Evolutionary conservation across 164 flowering plant genomes (phyloP).

Genomic region (Euptelea pleiosperma): DNA sequence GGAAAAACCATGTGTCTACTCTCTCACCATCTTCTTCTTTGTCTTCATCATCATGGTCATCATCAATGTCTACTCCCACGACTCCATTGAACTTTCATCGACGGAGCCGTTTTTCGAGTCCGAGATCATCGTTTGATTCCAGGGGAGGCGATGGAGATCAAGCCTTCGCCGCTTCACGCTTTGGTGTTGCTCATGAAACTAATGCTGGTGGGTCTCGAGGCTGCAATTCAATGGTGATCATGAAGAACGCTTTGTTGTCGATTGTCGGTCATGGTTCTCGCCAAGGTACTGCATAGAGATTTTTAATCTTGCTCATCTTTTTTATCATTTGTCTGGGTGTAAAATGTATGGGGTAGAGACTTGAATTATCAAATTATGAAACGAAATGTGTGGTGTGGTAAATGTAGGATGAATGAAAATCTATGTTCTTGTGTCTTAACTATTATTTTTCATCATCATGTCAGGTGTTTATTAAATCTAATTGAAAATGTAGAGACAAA

Average conservation of each 20-base stretch:
- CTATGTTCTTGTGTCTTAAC: too few species aligned
- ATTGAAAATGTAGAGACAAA: too few species aligned
- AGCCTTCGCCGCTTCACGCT: constrained; percentile 19
- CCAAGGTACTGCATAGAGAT: constrained; percentile 13
- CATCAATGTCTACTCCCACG: constrained; percentile 9
- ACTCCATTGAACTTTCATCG: not conserved
- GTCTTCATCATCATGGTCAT: constrained; percentile 11
- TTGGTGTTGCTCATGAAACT: constrained; percentile 4
- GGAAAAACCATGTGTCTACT: constrained; percentile 16
- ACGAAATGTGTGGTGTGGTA: too few species aligned
- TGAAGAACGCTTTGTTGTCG: constrained; percentile 25
- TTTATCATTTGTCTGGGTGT: too few species aligned
- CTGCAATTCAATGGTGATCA: constrained; percentile 11
- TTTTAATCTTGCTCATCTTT: too few species aligned
- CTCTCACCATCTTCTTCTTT: constrained; percentile 18
- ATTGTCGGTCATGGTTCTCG: constrained; percentile 18
- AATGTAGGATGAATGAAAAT: too few species aligned
- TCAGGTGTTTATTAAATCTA: too few species aligned
- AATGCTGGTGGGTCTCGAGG: constrained; percentile 5
- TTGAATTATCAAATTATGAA: too few species aligned
- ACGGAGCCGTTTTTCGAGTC: constrained; percentile 3
- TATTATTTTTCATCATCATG: too few species aligned
- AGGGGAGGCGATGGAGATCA: constrained; percentile 13
- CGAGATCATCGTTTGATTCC: constrained; percentile 15
- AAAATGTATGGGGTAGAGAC: too few species aligned